These are phyloP conservation scores for Alternaria postmessia DNA, from an alignment of 2,329 filamentous ascomycete genomes.

Conservation along the genomic window DNA sequence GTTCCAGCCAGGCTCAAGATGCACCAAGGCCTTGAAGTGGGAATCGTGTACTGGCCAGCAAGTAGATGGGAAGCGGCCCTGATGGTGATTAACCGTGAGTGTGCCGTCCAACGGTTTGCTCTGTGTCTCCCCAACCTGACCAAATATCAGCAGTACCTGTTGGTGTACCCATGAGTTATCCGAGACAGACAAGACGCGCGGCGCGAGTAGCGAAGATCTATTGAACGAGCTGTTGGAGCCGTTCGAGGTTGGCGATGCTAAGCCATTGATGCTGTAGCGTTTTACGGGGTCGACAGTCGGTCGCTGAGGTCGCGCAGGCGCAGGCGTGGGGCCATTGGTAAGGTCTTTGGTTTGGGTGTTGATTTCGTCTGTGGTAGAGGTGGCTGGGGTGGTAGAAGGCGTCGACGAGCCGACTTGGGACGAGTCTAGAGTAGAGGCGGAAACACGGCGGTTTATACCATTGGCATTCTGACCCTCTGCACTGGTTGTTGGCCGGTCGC, in stretches of 20 bases:
- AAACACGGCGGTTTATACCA: conserved; percentile 62
- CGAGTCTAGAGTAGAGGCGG: conserved; percentile 68
- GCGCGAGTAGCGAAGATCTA: conserved; percentile 80
- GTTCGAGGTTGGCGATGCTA: conserved; percentile 61
- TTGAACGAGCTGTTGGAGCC: conserved; percentile 59
- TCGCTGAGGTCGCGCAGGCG: conserved; percentile 56
- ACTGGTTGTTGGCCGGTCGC: conserved; percentile 24
- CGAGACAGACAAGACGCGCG: conserved; percentile 77
- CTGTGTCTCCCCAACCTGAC: conserved; percentile 77
- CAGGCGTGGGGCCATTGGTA: conserved; percentile 58
- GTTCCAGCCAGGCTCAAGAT: conserved; percentile 92
- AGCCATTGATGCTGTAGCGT: conserved; percentile 65
- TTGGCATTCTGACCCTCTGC: conserved; percentile 30
- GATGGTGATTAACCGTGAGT: conserved; percentile 79
- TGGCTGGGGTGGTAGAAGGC: conserved; percentile 70
- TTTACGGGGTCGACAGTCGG: conserved; percentile 53
- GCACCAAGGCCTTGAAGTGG: conserved; percentile 89
- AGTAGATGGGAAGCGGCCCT: conserved; percentile 83
- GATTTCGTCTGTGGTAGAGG: conserved; percentile 75
- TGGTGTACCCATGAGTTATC: conserved; percentile 94
- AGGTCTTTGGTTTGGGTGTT: conserved; percentile 64
- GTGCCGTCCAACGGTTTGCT: conserved; percentile 77
- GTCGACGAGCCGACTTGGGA: conserved; percentile 70
- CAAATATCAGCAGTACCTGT: conserved; percentile 83
- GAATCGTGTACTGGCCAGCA: conserved; percentile 89